Base-by-base conservation (phyloP, 164 flowering plant species). In the Magnolia kwangsiensis region DNA sequence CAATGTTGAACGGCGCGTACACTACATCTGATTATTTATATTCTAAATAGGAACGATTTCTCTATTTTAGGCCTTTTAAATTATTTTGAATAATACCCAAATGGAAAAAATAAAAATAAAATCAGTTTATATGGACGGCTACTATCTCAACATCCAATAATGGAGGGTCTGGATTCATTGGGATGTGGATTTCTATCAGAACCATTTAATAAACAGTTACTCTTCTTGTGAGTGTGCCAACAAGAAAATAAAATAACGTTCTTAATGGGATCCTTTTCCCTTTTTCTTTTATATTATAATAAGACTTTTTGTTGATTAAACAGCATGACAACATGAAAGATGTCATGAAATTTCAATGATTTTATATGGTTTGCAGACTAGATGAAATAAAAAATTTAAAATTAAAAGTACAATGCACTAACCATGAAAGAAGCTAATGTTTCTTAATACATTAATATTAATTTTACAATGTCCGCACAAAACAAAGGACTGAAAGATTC, bases 121-220 rank as follows among this genome's bases (percentile, higher is more conserved):
- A 4, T 37, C 45, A 37, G 45, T 37, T 37, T 4, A 37, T 37
- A 37, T 37, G 45, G 7, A 37, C 45, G 45, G 45, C 45, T 37
- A 37, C 45, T 0, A 37, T 37, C 45, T 5, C 45, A 37, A 37
- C 45, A 37, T 4, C 45, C 45, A 37, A 3, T 37, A 37, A 37
- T 37, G 6, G 7, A 37, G 45, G 45, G 45, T 5, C 45, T 37
- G 45, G 45, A 63, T 63, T 63, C 65, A n/a, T 6, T 63, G 23
- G 65, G 19, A 13, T 14, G 23, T n/a, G 29, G 29, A 27, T 27
- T 27, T 27, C 29, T 27, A 27, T 27, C 29, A 37, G 45, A 65
- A 65, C 29, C 76, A 78, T 59, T 75, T 75, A 80, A 73, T 74
- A 73, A 77, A 72, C 66, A 23, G 21, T 24, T 13, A 21, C 7